Evolutionary conservation across 352 stramenopile species (phyloP).

Genomic region (Phytophthora sp.): DNA sequence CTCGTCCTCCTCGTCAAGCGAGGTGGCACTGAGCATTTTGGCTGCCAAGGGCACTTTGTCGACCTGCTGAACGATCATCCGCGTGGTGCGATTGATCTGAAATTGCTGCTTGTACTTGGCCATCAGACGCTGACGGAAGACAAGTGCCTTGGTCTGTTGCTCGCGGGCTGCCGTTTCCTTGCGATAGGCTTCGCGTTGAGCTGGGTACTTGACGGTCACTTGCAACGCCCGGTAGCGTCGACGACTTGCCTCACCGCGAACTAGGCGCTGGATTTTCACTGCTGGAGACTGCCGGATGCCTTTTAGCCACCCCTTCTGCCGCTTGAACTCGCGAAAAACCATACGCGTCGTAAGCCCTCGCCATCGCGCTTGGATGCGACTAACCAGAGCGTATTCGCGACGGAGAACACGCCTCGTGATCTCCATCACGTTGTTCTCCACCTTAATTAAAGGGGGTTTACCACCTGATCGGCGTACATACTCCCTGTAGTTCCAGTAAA

Average conservation of each 20-base stretch:
- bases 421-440: conserved; percentile 79
- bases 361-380: conserved; percentile 75
- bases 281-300: conserved; percentile 68
- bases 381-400: conserved; percentile 69
- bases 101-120: conserved; percentile 63
- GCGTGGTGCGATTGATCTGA: conserved; percentile 52
- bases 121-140: conserved; percentile 58
- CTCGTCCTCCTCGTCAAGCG: conserved; percentile 11
- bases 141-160: conserved; percentile 33
- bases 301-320: conserved; percentile 64
- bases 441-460: conserved; percentile 66
- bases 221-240: conserved; percentile 47
- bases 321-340: conserved; percentile 71
- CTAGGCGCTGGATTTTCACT: conserved; percentile 74
- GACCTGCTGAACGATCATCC: conserved; percentile 52
- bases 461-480: conserved; percentile 71
- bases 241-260: conserved; percentile 49
- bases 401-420: conserved; percentile 66
- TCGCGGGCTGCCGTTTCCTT: conserved; percentile 34
- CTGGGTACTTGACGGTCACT: conserved; percentile 50
- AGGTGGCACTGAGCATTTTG: conserved; percentile 8
- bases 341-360: conserved; percentile 64
- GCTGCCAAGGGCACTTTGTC: conserved; percentile 17
- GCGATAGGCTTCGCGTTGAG: conserved; percentile 46
- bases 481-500: conserved; percentile 82